Evolutionary conservation across 208 protist genomes (phyloP), one percentile per base, ranked within the genome.

Genomic region (Leishmania braziliensis): DNA sequence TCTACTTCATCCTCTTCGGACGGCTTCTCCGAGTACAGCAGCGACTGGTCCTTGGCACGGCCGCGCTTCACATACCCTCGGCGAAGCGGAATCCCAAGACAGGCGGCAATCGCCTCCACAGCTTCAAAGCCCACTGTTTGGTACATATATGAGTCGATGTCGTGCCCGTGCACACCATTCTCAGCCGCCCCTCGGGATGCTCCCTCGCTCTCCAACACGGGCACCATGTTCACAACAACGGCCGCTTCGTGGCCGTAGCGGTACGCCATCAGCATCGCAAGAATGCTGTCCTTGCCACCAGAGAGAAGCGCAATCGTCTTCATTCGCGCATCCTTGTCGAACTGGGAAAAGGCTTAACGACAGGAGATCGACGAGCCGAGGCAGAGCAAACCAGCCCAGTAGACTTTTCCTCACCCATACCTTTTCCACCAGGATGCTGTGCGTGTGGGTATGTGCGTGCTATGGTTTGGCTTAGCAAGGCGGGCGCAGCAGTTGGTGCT

Each of bases 91-190:
- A 99, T 68, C 10, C 87, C 86, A 58, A 99, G 79, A 83, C 97
- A 99, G 12, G 93, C 54, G 0, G 98, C 96, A 50, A 99, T 95
- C 12, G 77, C 60, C 16, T 92, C 86, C 65, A 99, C 92, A 0
- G 92, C 93, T 68, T 98, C 94, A 85, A 99, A 96, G 26, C 99
- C 99, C 14, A 99, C 98, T 0, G 98, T 99, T 91, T 99, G 99
- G 88, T 99, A 99, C 95, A 98, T 99, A 91, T 97, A 99, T 39
- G 96, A 99, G 86, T 99, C 99, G 39, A 99, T 85, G 84, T 99
- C 99, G 48, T 94, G 76, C 39, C 84, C 85, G 18, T 86, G 73
- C n/a, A 82, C 68, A 14, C 70, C 84, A 23, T 68, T 68, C 20
- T 81, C 78, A 14, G 71, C 33, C 33, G 50, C 43, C 0, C 72